These are phyloP conservation scores for Lagenidium giganteum DNA, from an alignment of 352 stramenopile species.

Conservation along the genomic window DNA sequence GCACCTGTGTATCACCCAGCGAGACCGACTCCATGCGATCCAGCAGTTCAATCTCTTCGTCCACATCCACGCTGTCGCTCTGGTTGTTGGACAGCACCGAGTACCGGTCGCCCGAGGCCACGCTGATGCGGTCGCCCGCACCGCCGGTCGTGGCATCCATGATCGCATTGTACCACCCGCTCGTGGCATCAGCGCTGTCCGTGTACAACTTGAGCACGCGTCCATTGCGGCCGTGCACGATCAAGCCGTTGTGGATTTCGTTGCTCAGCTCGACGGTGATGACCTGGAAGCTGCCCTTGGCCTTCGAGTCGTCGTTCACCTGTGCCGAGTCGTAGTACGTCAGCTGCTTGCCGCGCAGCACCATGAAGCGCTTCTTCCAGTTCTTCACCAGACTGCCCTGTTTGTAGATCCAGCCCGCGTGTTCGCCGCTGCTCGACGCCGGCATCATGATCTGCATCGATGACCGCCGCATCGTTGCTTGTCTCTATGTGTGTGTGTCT, in stretches of 20 bases:
- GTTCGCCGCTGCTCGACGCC: conserved; percentile 42
- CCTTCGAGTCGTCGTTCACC: conserved; percentile 48
- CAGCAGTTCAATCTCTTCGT: conserved; percentile 49
- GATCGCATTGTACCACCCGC: conserved; percentile 70
- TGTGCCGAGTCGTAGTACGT: conserved; percentile 82
- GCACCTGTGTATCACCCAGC: conserved; percentile 46
- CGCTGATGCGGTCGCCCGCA: conserved; percentile 8
- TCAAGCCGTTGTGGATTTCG: conserved; percentile 77
- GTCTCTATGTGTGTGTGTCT: too few relatives aligned
- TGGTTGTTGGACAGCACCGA: conserved; percentile 38
- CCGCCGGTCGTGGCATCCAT: conserved; percentile 47
- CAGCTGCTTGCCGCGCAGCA: conserved; percentile 70
- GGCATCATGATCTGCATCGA: conserved; percentile 22
- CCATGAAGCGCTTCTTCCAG: conserved; percentile 87
- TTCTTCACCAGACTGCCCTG: conserved; percentile 73
- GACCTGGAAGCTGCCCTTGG: conserved; percentile 79
- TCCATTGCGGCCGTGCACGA: conserved; percentile 73
- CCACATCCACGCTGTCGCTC: conserved; percentile 30
- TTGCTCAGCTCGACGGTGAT: conserved; percentile 80
- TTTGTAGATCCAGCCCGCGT: conserved; percentile 81
- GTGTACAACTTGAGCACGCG: conserved; percentile 86
- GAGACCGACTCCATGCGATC: conserved; percentile 50
- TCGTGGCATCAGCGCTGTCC: conserved; percentile 64
- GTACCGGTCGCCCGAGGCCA: conserved; percentile 21
- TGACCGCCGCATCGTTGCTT: too few relatives aligned